Evolutionary conservation across 805 yeast genomes (phyloP).

Genomic region (Hemisphaericaspora nanyangensis): DNA sequence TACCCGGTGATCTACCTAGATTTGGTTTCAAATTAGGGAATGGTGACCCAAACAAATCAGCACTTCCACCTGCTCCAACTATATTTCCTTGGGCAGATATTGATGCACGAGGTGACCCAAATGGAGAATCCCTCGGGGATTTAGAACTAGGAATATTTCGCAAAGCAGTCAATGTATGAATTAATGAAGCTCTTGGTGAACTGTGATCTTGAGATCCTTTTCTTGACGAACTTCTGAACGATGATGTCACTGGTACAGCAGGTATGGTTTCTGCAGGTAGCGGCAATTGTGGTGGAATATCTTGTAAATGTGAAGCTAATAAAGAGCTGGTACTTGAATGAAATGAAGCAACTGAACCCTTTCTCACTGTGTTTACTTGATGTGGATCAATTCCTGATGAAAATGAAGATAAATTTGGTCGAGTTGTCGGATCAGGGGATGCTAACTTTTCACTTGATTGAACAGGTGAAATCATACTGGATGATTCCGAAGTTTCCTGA

Average conservation of each 20-base stretch:
- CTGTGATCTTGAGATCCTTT: constrained; percentile 32
- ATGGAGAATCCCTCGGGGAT: constrained; percentile 38
- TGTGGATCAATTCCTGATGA: constrained; percentile 24
- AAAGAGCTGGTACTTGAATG: constrained; percentile 21
- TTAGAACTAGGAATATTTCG: constrained; percentile 32
- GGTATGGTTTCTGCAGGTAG: constrained; percentile 54
- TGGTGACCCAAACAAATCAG: constrained; percentile 15
- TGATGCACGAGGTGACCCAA: constrained; percentile 48
- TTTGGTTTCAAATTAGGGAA: constrained; percentile 18
- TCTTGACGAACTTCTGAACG: constrained; percentile 33
- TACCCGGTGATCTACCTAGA: neutral
- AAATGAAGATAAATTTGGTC: constrained; percentile 5
- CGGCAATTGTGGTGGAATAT: constrained; percentile 55
- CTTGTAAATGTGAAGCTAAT: constrained; percentile 28
- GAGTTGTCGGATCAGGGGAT: neutral
- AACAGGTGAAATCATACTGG: neutral
- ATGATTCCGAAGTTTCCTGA: constrained; percentile 41
- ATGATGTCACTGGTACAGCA: constrained; percentile 35
- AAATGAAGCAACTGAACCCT: constrained; percentile 19
- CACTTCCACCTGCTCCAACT: constrained; percentile 4
- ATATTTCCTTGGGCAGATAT: constrained; percentile 30
- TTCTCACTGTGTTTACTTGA: constrained; percentile 9
- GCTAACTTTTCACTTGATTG: neutral
- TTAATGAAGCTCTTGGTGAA: constrained; percentile 39
- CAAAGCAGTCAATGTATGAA: constrained; percentile 38